Percentiles rank a stretch among this genome's conserved stretches.
phyloP scores from a whole-genome alignment of 495 filamentous ascomycete genomes.

The Neurospora sp. region DNA sequence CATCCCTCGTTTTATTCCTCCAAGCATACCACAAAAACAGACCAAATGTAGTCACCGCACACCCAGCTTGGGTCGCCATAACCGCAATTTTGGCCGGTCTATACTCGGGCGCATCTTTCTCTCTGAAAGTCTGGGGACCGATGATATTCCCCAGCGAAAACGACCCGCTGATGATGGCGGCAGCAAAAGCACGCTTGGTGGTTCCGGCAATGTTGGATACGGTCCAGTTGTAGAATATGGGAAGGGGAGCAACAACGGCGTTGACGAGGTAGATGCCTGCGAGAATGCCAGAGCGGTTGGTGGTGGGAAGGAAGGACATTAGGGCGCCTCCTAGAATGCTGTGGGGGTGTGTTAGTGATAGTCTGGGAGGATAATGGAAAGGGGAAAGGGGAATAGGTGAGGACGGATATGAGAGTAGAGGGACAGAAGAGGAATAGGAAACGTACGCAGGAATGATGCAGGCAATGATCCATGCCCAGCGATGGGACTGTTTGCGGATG shows the following conservation, averaged over 20 bases:
- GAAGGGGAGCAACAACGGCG: constrained; percentile 41
- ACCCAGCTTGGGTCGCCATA: constrained; percentile 26
- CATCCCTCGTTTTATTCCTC: constrained; percentile 24
- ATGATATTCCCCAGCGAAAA: constrained; percentile 60
- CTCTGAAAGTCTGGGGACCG: constrained; percentile 57
- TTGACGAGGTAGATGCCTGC: constrained; percentile 58
- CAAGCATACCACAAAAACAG: constrained; percentile 27
- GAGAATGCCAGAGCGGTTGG: constrained; percentile 38
- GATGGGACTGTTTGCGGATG: constrained; percentile 22
- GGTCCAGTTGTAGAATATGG: constrained; percentile 33
- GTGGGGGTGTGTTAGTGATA: neutral
- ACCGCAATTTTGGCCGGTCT: constrained; percentile 54
- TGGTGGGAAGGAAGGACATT: constrained; percentile 46
- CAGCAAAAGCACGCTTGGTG: constrained; percentile 30
- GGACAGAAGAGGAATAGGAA: neutral
- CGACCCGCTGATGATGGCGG: constrained; percentile 44
- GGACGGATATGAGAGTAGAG: neutral
- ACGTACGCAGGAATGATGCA: constrained; percentile 26
- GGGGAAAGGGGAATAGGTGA: no score
- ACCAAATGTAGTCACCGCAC: constrained; percentile 21
- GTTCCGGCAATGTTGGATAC: constrained; percentile 26
- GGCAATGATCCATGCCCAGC: constrained; percentile 25
- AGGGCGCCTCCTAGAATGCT: constrained; percentile 46
- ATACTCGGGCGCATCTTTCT: constrained; percentile 47
- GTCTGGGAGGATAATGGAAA: neutral